Evolutionary conservation across 768 basidiomycete species (phyloP), one percentile per base, ranked within the genome.

Genomic region (Suillus subalutaceus): DNA sequence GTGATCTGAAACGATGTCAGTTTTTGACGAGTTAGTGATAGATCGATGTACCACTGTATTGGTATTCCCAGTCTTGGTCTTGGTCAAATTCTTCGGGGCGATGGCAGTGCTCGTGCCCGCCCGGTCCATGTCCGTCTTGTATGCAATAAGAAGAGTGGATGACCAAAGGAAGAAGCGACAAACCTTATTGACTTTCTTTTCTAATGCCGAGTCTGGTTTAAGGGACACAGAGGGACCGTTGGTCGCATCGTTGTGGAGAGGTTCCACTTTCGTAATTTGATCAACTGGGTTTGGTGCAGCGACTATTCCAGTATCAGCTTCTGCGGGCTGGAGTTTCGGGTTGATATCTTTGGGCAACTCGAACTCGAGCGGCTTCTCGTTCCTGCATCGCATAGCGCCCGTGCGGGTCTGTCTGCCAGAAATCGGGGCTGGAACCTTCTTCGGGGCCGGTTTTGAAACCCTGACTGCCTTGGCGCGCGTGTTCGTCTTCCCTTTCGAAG

Each of bases 311-410:
- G 16, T 18, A 4, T 26, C 32, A 15, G 40, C 7, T 16, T 32
- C 53, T 30, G 26, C 8, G 40, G 68, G 60, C 6, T 52, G 62
- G 30, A 15, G 32, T 23, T 48, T 65, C 40, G 37, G n/a, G 23
- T 23, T 59, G 38, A 59, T 32, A 55, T 13, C 53, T 16, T 48
- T 35, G 52, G 44, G 52, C 6, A 59, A 55, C 46, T 46, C 68
- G 48, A 44, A n/a, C 3, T 40, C 61, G n/a, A 30, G 37, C 65
- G 26, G 53, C 58, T 69, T 66, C 56, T 35, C 63, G 48, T 65
- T 63, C 62, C 65, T 72, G 16, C 69, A 71, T 70, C 75, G 79
- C 77, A 73, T 79, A 0, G 70, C 72, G 4, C 71, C 69, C 18
- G 73, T 68, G 20, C 67, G 64, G 15, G 67, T 52, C 60, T 63